phyloP scores from a whole-genome alignment of 768 basidiomycete genomes.

The Suillus tomentosus region DNA sequence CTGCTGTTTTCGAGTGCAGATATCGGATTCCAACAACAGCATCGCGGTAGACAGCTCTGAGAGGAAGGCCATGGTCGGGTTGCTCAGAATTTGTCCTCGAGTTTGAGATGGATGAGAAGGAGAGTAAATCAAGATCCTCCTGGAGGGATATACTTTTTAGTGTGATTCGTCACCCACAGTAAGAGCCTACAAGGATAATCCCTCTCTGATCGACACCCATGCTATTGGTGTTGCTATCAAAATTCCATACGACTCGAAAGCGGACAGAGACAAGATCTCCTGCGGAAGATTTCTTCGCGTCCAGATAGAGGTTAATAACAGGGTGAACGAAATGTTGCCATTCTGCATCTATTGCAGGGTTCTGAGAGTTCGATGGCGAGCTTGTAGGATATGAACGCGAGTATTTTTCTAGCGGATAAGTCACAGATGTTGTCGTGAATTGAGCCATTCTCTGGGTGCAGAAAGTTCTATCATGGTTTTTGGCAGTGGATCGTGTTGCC shows the following conservation, averaged over 20 bases:
- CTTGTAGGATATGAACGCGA: conserved; percentile 61
- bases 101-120: conserved; percentile 55
- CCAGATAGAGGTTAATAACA: conserved; percentile 59
- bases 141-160: conserved; percentile 30
- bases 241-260: conserved; percentile 64
- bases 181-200: conserved; percentile 56
- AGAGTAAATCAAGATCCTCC: conserved; percentile 79
- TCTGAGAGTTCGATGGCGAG: conserved; percentile 13
- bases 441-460: conserved; percentile 25
- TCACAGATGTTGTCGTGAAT: conserved; percentile 56
- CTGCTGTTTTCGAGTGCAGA: conserved; percentile 47
- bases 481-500: no score
- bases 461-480: no score
- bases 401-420: conserved; percentile 62
- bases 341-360: conserved; percentile 42
- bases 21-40: conserved; percentile 76
- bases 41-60: conserved; percentile 81
- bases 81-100: conserved; percentile 30
- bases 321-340: conserved; percentile 85
- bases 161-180: conserved; percentile 16
- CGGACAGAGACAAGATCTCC: conserved; percentile 63
- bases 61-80: conserved; percentile 59
- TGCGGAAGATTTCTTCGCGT: conserved; percentile 52
- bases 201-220: conserved; percentile 50
- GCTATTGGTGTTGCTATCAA: conserved; percentile 42